Percentiles rank a stretch among this genome's conserved stretches.
phyloP scores from a whole-genome alignment of 495 filamentous ascomycete species.

The Penicillium fimorum region DNA sequence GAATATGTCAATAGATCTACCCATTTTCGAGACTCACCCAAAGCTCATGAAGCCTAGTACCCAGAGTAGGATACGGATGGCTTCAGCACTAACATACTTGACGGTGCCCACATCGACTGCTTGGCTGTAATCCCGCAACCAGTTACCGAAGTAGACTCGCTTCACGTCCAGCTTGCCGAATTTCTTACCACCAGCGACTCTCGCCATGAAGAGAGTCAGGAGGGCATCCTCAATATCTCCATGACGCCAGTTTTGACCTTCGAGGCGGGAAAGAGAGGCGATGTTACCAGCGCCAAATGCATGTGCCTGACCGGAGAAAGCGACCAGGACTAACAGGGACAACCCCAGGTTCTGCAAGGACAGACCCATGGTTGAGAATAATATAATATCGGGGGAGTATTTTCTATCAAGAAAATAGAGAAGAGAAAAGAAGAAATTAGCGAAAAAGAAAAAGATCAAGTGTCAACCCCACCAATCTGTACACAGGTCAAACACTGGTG shows the following conservation, averaged over 20 bases:
- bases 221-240: constrained; percentile 87
- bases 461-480: constrained; percentile 6
- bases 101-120: constrained; percentile 79
- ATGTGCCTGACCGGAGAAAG: constrained; percentile 60
- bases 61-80: constrained; percentile 78
- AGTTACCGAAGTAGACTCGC: constrained; percentile 87
- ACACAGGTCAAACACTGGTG: constrained; percentile 10
- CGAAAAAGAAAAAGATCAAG: background rate
- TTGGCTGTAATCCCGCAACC: constrained; percentile 75
- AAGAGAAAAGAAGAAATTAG: background rate
- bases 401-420: background rate
- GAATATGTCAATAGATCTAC: constrained; percentile 32
- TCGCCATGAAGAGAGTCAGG: constrained; percentile 71
- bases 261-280: constrained; percentile 69
- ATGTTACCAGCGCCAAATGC: constrained; percentile 92
- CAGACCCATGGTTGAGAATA: constrained; percentile 22
- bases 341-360: constrained; percentile 38
- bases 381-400: background rate
- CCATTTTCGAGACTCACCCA: constrained; percentile 25
- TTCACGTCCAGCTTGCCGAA: constrained; percentile 86
- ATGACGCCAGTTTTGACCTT: constrained; percentile 90
- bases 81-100: constrained; percentile 83
- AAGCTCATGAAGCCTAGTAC: constrained; percentile 61
- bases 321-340: constrained; percentile 54
- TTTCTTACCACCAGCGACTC: constrained; percentile 74